Evolutionary conservation across 139 green algal species (phyloP), one percentile per base, ranked within the genome.

Genomic region (Asterochloris erici): DNA sequence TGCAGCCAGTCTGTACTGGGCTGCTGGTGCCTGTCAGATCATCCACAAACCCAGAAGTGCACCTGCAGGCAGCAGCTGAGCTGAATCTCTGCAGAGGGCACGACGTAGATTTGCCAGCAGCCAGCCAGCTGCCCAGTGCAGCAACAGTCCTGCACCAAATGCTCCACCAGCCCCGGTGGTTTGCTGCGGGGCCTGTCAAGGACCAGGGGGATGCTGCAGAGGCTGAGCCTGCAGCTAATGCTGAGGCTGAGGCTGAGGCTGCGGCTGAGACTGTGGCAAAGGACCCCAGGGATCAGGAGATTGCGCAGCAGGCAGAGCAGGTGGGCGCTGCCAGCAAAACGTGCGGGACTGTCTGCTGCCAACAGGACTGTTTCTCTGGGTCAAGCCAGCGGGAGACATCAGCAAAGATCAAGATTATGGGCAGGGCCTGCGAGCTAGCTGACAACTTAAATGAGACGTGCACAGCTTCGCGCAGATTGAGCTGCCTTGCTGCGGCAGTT

Each of bases 191-290:
- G 19, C 23, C 11, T 21, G 74, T 14, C 47, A 80, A 16, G 15
- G 54, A 79, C 16, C 13, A 54, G 47, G 11, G 24, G 54, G 76
- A 80, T 63, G 76, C 61, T 70, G 76, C 76, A 70, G 76, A 71
- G 21, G 66, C 66, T 9, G 66, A 71, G 21, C 17, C 66, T 71
- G 66, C 66, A 71, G 66, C 6, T 21, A 9, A 21, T 71, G 66
- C 66, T 24, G 21, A 21, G 15, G 17, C 19, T n/a, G 60, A 28
- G 60, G 54, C 60, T 9, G 13, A 69, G 23, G 76, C 61, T 12
- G 23, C 47, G n/a, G 75, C 54, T 60, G 76, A 80, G 76, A 62
- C n/a, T 70, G 23, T 26, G 66, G 19, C 76, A 68, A 23, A 54
- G 47, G 23, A 80, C 24, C 70, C 70, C 12, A 76, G 14, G 24